A percentile compares a stretch with the other conserved stretches of the same genome.
Evolutionary conservation across 2,329 filamentous ascomycete species (phyloP).

Genomic region (Penicillium oxalicum): DNA sequence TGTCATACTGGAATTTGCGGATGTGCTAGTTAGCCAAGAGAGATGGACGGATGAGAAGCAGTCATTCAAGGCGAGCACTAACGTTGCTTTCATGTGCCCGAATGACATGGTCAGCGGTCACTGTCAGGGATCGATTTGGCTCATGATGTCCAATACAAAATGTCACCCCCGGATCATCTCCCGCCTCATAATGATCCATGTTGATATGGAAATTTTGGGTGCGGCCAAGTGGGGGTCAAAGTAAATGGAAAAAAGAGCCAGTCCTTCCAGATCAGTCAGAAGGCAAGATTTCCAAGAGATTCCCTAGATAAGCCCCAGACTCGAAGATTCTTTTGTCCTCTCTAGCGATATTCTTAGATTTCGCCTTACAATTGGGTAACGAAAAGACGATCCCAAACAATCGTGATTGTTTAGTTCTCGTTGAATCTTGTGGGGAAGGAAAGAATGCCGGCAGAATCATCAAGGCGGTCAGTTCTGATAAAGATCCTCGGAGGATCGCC

Average conservation of each 20-base stretch:
- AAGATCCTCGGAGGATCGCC: constrained; percentile 24
- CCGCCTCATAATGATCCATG: constrained; percentile 29
- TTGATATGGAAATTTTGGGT: constrained; percentile 10
- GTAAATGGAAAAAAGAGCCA: neutral
- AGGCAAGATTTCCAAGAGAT: too few species aligned
- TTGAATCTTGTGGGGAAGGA: constrained; percentile 24
- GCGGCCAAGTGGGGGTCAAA: constrained; percentile 2
- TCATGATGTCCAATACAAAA: constrained; percentile 61
- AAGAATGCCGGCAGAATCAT: constrained; percentile 20
- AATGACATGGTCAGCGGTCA: constrained; percentile 47
- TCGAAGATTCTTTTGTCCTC: too few species aligned
- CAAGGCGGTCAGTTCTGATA: constrained; percentile 22
- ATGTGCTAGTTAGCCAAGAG: too few species aligned
- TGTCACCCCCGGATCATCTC: constrained; percentile 37
- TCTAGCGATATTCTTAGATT: too few species aligned
- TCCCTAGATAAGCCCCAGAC: too few species aligned
- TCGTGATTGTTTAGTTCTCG: constrained; percentile 2
- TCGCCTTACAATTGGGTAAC: too few species aligned
- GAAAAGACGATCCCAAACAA: too few species aligned
- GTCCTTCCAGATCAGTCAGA: too few species aligned
- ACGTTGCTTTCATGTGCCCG: constrained; percentile 54
- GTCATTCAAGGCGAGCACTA: constrained; percentile 7
- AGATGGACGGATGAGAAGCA: neutral
- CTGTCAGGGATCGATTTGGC: constrained; percentile 44
- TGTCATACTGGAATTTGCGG: constrained; percentile 51